Evolutionary conservation across 1,284 basidiomycete genomes (phyloP).

Genomic region (Flammula alnicola): DNA sequence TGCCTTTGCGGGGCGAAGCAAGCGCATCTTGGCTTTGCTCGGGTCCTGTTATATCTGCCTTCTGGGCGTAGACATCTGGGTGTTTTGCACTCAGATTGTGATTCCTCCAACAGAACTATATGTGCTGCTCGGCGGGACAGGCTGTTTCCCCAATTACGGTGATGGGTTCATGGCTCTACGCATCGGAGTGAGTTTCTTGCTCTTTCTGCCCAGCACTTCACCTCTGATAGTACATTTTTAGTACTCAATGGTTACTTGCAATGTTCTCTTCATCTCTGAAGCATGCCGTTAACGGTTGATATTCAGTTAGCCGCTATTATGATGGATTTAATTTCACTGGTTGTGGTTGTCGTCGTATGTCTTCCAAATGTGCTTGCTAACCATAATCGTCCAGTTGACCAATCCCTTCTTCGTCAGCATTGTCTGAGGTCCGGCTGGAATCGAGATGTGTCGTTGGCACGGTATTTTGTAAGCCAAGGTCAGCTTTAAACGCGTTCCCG

Average conservation of each 20-base stretch:
- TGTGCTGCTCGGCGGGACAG: constrained; percentile 37
- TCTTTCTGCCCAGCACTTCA: neutral
- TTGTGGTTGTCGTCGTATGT: constrained; percentile 32
- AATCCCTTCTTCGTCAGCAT: constrained; percentile 25
- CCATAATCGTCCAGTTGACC: neutral
- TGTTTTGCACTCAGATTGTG: constrained; percentile 32
- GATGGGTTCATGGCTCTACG: constrained; percentile 26
- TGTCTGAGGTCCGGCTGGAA: constrained; percentile 22
- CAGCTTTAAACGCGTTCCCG: neutral
- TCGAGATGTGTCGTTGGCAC: constrained; percentile 27
- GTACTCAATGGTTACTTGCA: constrained; percentile 25
- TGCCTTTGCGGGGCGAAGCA: constrained; percentile 38
- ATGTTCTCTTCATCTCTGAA: neutral
- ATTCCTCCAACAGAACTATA: constrained; percentile 25
- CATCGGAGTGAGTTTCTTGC: constrained; percentile 36
- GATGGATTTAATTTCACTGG: constrained; percentile 25
- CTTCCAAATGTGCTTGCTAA: neutral
- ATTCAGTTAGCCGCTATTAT: constrained; percentile 22
- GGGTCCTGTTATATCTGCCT: constrained; percentile 35
- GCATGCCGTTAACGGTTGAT: neutral
- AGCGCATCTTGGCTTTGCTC: constrained; percentile 35
- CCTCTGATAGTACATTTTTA: constrained; percentile 9
- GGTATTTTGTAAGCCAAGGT: constrained; percentile 32
- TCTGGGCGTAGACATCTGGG: constrained; percentile 38
- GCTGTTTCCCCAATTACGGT: constrained; percentile 45